Conservation (phyloP, 805 yeast species). For the Candida vaughaniae region DNA sequence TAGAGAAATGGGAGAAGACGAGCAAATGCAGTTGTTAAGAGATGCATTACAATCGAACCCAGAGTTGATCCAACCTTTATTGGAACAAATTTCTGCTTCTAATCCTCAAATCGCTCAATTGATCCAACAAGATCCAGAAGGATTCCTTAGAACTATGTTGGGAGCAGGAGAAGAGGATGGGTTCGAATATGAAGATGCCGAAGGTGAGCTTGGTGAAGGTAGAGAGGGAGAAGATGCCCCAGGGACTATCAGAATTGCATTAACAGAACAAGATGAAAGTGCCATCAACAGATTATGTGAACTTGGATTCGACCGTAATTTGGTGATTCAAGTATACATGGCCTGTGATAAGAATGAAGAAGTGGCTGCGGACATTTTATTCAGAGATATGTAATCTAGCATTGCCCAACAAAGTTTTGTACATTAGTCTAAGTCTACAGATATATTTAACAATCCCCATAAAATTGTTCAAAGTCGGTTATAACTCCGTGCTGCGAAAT, state of each 20-base stretch:
- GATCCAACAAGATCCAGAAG: constrained; percentile 87
- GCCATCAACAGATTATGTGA: constrained; percentile 91
- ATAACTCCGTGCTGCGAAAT: constrained; percentile 21
- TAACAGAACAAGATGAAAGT: constrained; percentile 80
- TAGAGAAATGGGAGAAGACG: constrained; percentile 45
- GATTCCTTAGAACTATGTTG: constrained; percentile 70
- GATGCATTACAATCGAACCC: constrained; percentile 83
- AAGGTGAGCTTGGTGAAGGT: constrained; percentile 41
- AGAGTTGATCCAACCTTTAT: constrained; percentile 77
- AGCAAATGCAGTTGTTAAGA: constrained; percentile 58
- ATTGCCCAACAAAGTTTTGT: too few species aligned
- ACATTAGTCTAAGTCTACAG: too few species aligned
- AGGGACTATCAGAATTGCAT: constrained; percentile 51
- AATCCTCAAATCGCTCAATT: constrained; percentile 84
- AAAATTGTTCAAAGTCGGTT: too few species aligned
- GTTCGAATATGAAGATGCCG: constrained; percentile 32
- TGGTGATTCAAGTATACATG: constrained; percentile 90
- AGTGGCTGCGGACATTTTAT: constrained; percentile 88
- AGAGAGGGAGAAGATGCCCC: constrained; percentile 35
- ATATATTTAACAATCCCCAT: too few species aligned
- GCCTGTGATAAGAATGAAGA: constrained; percentile 99
- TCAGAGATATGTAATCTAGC: constrained; percentile 44
- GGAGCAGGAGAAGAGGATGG: constrained; percentile 58
- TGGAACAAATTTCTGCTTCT: constrained; percentile 76
- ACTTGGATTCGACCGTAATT: constrained; percentile 85